Base-by-base conservation (phyloP, 306 rosid species). In the Inga leiocalycina region DNA sequence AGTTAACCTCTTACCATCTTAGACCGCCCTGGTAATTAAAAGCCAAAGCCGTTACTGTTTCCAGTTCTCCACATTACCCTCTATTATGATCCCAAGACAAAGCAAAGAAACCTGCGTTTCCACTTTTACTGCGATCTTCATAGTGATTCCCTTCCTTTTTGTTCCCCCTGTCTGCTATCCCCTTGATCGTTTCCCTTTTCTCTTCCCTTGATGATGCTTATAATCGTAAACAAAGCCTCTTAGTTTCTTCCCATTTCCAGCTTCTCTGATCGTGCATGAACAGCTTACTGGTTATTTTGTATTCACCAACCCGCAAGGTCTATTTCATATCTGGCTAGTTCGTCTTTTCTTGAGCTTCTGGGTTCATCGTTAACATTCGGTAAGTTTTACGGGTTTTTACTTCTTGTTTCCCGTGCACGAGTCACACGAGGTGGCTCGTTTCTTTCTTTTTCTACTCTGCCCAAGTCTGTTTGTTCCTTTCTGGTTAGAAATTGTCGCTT, bases 401-500 rank as follows among this genome's bases (percentile, higher is more conserved):
- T 52, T 4, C n/a, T 68, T 59, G n/a, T 22, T 19, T 57, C 65
- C 27, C 62, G 52, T 45, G 79, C 24, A 54, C 62, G 8, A 54
- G 62, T 54, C 62, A 54, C 62, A 54, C 27, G 11, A 54, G 24
- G 4, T 54, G 24, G 10, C 64, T 41, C 37, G 59, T 57, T 68
- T 68, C 37, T 51, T 14, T 6, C 32, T 4, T 27, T 37, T 62
- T 51, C 68, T 71, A 44, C 76, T 49, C 44, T 17, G 27, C 43
- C 57, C 17, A 32, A 22, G 16, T 8, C 56, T 78, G 46, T 54
- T 72, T 81, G 30, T 57, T 19, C 65, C 65, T 57, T n/a, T 57
- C 72, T 39, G 12, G 35, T 61, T 78, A 83, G 67, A 82, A 52
- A 45, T 45, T 72, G 57, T 24, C 65, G 48, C 66, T 57, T 74